phyloP scores from a whole-genome alignment of 805 yeast species.

The Saccharomycopsis oosterbeekiorum region DNA sequence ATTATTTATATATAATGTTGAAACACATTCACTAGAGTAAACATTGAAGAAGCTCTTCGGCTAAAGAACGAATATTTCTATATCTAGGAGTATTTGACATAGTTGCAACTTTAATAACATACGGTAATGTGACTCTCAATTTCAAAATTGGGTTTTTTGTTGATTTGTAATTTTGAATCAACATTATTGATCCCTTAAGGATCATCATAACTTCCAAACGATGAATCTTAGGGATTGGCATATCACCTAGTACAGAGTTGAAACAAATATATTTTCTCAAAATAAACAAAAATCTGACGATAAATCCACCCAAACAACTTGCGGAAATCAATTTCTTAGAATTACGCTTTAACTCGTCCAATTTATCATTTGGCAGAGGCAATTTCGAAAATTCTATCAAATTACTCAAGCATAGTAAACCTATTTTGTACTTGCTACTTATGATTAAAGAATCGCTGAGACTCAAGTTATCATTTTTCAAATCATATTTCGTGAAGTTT shows the following conservation, averaged over 20 bases:
- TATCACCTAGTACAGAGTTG: constrained; percentile 42
- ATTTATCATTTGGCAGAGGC: not conserved
- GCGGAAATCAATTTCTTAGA: constrained; percentile 21
- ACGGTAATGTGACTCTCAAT: not conserved
- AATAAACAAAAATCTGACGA: constrained; percentile 49
- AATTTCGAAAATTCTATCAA: constrained; percentile 34
- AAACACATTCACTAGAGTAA: not conserved
- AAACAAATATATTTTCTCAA: constrained; percentile 59
- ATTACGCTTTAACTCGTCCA: constrained; percentile 5
- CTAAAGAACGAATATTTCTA: not conserved
- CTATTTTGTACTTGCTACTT: constrained; percentile 36
- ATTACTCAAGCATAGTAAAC: constrained; percentile 48
- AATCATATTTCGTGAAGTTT: constrained; percentile 32
- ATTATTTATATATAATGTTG: no score
- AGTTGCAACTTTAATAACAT: not conserved
- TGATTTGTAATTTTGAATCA: not conserved
- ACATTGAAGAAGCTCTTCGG: not conserved
- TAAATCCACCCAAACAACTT: constrained; percentile 37
- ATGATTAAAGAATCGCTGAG: constrained; percentile 30
- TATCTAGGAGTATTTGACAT: not conserved
- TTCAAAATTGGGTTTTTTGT: not conserved
- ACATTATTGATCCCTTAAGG: constrained; percentile 29
- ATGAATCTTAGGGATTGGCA: constrained; percentile 62
- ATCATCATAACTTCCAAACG: constrained; percentile 47
- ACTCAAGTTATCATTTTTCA: constrained; percentile 57